phyloP scores from a whole-genome alignment of 768 basidiomycete genomes.

The Tricholoma hemisulphureum region DNA sequence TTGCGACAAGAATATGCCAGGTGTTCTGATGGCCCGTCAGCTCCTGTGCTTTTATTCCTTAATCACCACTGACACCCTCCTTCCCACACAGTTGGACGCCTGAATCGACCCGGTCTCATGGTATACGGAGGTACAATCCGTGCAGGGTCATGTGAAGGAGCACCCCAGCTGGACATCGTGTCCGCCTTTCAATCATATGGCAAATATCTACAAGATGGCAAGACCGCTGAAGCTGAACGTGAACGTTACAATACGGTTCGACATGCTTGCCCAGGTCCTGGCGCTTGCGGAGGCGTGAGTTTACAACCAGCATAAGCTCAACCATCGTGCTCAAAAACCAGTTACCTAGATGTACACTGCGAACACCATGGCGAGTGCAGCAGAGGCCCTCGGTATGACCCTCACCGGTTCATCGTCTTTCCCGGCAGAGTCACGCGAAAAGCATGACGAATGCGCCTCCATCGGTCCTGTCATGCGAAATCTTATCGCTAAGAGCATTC shows the following conservation, averaged over 20 bases:
- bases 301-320: not conserved
- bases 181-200: conserved; percentile 99
- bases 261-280: conserved; percentile 95
- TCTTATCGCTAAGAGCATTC: conserved; percentile 87
- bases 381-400: conserved; percentile 95
- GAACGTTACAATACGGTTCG: conserved; percentile 85
- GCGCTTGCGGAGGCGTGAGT: conserved; percentile 94
- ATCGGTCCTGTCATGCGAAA: conserved; percentile 83
- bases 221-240: conserved; percentile 77
- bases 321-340: not conserved
- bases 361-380: conserved; percentile 96
- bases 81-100: conserved; percentile 68
- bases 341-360: conserved; percentile 87
- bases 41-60: conserved; percentile 11
- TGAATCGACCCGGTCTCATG: conserved; percentile 97
- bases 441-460: conserved; percentile 76
- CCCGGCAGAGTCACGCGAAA: conserved; percentile 91
- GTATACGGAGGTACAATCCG: conserved; percentile 96
- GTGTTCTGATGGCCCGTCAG: conserved; percentile 93
- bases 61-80: conserved; percentile 20
- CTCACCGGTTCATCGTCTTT: conserved; percentile 96
- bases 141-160: conserved; percentile 86
- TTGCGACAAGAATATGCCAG: conserved; percentile 99
- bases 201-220: conserved; percentile 87
- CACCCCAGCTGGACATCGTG: conserved; percentile 89